Evolutionary conservation across 768 basidiomycete species (phyloP).

Genomic region (Psilocybe sp.): DNA sequence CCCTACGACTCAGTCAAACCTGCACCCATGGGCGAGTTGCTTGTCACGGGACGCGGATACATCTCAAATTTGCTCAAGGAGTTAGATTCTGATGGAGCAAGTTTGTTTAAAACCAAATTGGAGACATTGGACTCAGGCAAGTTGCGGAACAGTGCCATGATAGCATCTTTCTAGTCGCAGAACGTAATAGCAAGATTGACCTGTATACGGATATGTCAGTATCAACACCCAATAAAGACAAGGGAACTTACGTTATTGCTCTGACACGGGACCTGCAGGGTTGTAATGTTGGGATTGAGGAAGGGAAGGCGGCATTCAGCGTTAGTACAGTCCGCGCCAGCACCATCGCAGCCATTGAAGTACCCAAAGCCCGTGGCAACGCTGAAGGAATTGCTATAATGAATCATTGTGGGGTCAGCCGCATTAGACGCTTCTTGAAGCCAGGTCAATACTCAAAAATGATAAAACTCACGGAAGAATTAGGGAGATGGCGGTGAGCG

Average conservation of each 20-base stretch:
- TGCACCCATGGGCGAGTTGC: too few relatives aligned
- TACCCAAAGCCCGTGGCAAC: slow-evolving; percentile 40
- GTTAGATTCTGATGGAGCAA: too few relatives aligned
- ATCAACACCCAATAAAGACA: too few relatives aligned
- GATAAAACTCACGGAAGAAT: slow-evolving; percentile 42
- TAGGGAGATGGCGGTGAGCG: slow-evolving; percentile 17
- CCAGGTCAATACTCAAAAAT: too few relatives aligned
- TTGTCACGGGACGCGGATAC: too few relatives aligned
- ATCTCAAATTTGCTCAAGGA: too few relatives aligned
- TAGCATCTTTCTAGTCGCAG: slow-evolving; percentile 24
- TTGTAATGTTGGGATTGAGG: slow-evolving; percentile 28
- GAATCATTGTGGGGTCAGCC: too few relatives aligned
- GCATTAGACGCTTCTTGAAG: too few relatives aligned
- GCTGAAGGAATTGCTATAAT: slow-evolving; percentile 33
- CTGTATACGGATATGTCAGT: slow-evolving; percentile 10
- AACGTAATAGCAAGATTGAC: slow-evolving; percentile 33
- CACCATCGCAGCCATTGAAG: slow-evolving; percentile 38
- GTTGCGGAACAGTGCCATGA: too few relatives aligned
- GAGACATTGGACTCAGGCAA: too few relatives aligned
- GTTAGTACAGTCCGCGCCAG: slow-evolving; percentile 35
- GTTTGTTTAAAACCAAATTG: too few relatives aligned
- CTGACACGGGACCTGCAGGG: slow-evolving; percentile 36
- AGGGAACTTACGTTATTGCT: slow-evolving; percentile 27
- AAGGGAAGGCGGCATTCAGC: slow-evolving; percentile 35
- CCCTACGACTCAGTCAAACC: too few relatives aligned